Conservation (phyloP, 768 basidiomycete species). For the Leccinum longicurvipes region DNA sequence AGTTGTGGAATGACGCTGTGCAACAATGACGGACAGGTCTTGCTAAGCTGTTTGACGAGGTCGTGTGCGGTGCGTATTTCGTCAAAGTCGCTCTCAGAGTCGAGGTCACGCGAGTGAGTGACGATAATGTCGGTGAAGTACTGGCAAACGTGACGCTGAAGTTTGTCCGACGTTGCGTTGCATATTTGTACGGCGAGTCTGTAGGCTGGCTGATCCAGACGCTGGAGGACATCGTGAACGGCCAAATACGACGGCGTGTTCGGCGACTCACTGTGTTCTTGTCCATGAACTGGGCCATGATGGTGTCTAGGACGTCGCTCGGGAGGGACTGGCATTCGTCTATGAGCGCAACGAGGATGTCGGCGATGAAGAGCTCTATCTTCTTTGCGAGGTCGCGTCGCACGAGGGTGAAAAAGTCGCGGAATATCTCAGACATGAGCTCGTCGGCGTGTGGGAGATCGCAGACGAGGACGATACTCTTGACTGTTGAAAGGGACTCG, state of each 20-base stretch:
- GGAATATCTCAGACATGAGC: constrained; percentile 79
- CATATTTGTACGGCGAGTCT: constrained; percentile 85
- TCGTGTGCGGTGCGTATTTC: constrained; percentile 77
- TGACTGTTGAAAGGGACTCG: constrained; percentile 89
- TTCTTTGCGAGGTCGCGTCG: constrained; percentile 75
- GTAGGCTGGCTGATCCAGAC: constrained; percentile 70
- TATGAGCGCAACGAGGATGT: constrained; percentile 85
- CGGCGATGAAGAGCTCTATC: constrained; percentile 80
- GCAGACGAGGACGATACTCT: constrained; percentile 90
- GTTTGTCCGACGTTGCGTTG: constrained; percentile 76
- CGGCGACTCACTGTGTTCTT: constrained; percentile 60
- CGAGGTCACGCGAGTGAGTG: constrained; percentile 50
- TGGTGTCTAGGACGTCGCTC: constrained; percentile 68
- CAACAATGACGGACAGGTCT: constrained; percentile 74
- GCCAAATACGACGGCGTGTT: background rate
- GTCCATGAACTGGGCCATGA: constrained; percentile 85
- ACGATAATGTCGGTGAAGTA: constrained; percentile 92
- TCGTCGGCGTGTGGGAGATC: constrained; percentile 88
- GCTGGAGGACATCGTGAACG: constrained; percentile 34
- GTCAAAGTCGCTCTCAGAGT: constrained; percentile 52
- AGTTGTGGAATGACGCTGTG: constrained; percentile 91
- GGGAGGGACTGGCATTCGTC: constrained; percentile 85
- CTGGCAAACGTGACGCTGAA: constrained; percentile 84
- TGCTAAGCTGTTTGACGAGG: constrained; percentile 80
- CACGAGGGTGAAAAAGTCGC: constrained; percentile 76